Evolutionary conservation across 768 basidiomycete genomes (phyloP).

Genomic region (Trametes cinnabarina): DNA sequence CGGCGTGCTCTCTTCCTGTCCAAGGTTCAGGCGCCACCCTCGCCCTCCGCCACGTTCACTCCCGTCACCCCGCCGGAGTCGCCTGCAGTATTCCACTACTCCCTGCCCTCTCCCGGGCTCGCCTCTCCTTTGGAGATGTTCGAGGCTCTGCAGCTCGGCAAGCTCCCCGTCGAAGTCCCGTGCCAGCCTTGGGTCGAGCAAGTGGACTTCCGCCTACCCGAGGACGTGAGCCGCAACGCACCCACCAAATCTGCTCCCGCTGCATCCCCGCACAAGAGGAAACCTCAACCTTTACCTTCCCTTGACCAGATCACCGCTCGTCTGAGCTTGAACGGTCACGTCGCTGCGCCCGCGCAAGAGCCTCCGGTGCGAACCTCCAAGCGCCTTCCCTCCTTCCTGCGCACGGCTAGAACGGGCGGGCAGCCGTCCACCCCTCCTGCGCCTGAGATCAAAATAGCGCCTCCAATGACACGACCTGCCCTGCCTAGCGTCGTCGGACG

Average conservation of each 20-base stretch:
- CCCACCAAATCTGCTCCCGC: slow-evolving; percentile 19
- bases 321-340: slow-evolving; percentile 42
- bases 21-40: slow-evolving; percentile 67
- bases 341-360: slow-evolving; percentile 22
- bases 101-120: slow-evolving; percentile 66
- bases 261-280: slow-evolving; percentile 14
- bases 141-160: slow-evolving; percentile 40
- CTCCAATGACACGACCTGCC: slow-evolving; percentile 14
- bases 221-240: slow-evolving; percentile 18
- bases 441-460: background rate
- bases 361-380: slow-evolving; percentile 22
- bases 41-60: slow-evolving; percentile 51
- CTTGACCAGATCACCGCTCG: slow-evolving; percentile 76
- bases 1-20: slow-evolving; percentile 74
- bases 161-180: slow-evolving; percentile 8
- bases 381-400: slow-evolving; percentile 37
- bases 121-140: slow-evolving; percentile 61
- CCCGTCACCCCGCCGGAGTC: slow-evolving; percentile 71
- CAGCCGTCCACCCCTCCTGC: background rate
- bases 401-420: slow-evolving; percentile 3
- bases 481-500: slow-evolving; percentile 27
- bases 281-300: slow-evolving; percentile 50
- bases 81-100: slow-evolving; percentile 65
- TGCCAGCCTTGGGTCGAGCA: slow-evolving; percentile 61
- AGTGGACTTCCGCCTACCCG: slow-evolving; percentile 55